Evolutionary conservation across 2,329 filamentous ascomycete genomes (phyloP).

Genomic region (Claviceps quebecensis): DNA sequence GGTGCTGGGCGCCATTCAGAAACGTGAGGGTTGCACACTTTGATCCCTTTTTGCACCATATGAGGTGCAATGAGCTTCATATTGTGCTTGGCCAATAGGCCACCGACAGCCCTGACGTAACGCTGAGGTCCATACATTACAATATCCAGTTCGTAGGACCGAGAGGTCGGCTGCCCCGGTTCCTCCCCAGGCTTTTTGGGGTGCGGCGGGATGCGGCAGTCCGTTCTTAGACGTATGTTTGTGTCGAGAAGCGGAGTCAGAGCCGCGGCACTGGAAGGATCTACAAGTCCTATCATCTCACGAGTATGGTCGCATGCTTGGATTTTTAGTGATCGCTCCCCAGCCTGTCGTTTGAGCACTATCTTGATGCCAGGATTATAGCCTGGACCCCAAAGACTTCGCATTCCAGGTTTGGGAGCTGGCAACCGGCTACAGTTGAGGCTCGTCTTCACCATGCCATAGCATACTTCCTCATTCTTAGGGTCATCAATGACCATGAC

Average conservation of each 20-base stretch:
- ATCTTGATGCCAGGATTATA: slow-evolving; percentile 67
- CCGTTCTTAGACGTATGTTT: slow-evolving; percentile 50
- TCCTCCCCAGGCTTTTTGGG: slow-evolving; percentile 49
- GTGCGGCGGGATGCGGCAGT: slow-evolving; percentile 56
- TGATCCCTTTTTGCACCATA: slow-evolving; percentile 51
- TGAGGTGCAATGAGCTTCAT: slow-evolving; percentile 54
- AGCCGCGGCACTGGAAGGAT: slow-evolving; percentile 49
- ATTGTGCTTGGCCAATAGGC: slow-evolving; percentile 46
- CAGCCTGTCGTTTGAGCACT: slow-evolving; percentile 44
- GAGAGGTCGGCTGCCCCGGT: slow-evolving; percentile 47
- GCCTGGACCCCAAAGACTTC: slow-evolving; percentile 40
- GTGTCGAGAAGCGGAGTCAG: slow-evolving; percentile 63
- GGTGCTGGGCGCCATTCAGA: slow-evolving; percentile 31
- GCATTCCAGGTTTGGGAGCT: slow-evolving; percentile 48
- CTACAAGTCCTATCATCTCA: slow-evolving; percentile 62
- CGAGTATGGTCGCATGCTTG: slow-evolving; percentile 59
- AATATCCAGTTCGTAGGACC: slow-evolving; percentile 49
- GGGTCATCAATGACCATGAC: slow-evolving; percentile 43
- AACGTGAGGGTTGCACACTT: slow-evolving; percentile 65
- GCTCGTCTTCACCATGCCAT: slow-evolving; percentile 58
- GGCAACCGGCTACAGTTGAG: slow-evolving; percentile 57
- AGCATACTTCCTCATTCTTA: slow-evolving; percentile 61
- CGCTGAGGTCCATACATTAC: slow-evolving; percentile 68
- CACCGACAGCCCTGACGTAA: slow-evolving; percentile 51
- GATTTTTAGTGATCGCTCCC: slow-evolving; percentile 46